A percentile compares a stretch with the other conserved stretches of the same genome.
Conservation (phyloP, 2,329 filamentous ascomycete genomes). For the Pseudogymnoascus sp. region DNA sequence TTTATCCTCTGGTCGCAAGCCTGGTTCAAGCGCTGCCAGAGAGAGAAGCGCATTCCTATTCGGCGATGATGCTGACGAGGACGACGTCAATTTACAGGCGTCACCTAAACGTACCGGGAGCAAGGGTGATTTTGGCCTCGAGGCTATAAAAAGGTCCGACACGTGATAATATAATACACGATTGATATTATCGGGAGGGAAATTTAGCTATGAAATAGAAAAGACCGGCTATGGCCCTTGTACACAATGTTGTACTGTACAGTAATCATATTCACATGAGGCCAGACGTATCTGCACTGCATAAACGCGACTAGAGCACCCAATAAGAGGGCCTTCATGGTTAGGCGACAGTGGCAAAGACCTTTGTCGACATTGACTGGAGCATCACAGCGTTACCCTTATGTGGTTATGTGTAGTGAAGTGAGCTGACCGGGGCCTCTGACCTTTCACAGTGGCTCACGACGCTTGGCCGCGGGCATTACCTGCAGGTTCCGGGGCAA, state of each 20-base stretch:
- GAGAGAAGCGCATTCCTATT: slow-evolving; percentile 30
- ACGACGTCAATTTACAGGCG: slow-evolving; percentile 14
- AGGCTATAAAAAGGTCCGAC: slow-evolving; percentile 17
- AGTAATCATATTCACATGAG: neutral
- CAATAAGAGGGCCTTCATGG: neutral
- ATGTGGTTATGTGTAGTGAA: neutral
- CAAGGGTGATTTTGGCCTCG: slow-evolving; percentile 26
- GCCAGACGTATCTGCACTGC: neutral
- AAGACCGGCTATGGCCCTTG: neutral
- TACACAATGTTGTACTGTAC: neutral
- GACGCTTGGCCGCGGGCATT: slow-evolving; percentile 3
- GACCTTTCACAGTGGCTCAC: neutral
- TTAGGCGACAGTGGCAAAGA: neutral
- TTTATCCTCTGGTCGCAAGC: slow-evolving; percentile 21
- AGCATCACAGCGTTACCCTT: neutral
- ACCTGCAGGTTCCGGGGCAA: slow-evolving; percentile 1
- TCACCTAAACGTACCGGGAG: slow-evolving; percentile 15
- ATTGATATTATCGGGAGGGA: neutral
- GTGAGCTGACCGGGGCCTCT: neutral
- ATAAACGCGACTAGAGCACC: neutral
- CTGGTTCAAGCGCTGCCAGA: slow-evolving; percentile 21
- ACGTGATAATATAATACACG: neutral
- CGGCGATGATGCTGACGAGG: slow-evolving; percentile 25
- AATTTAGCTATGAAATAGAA: neutral
- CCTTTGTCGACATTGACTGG: neutral